phyloP scores from a whole-genome alignment of 257 asterid species.

The Solanum etuberosum region DNA sequence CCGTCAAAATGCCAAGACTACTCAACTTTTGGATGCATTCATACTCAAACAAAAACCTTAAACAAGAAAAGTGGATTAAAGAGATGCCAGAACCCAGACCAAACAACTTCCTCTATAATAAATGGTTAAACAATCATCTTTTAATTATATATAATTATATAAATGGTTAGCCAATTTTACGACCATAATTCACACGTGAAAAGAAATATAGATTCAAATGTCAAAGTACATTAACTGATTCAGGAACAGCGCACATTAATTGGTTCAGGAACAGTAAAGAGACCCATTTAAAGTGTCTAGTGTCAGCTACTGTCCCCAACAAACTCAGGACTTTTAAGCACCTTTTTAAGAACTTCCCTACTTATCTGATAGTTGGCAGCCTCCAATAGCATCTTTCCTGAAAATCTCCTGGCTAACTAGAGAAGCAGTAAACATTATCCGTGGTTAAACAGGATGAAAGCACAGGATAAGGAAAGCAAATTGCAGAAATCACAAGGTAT shows the following conservation, averaged over 20 bases:
- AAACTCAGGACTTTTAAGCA: constrained; percentile 10
- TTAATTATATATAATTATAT: neutral
- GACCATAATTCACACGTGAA: neutral
- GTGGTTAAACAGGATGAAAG: constrained; percentile 4
- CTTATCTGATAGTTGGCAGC: constrained; percentile 71
- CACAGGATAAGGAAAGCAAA: constrained; percentile 3
- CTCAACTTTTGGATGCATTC: neutral
- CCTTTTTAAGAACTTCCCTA: constrained; percentile 64
- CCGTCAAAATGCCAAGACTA: neutral
- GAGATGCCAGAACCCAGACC: neutral
- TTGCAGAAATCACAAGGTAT: neutral
- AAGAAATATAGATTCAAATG: neutral
- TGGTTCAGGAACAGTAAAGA: neutral
- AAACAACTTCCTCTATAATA: neutral
- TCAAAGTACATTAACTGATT: neutral
- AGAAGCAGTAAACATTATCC: constrained; percentile 7
- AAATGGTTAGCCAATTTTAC: neutral
- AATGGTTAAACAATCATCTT: neutral
- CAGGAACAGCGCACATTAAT: neutral
- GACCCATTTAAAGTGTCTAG: neutral
- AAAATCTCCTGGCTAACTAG: constrained; percentile 69
- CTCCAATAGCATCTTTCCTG: constrained; percentile 68
- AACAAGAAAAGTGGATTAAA: neutral
- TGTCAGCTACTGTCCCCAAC: neutral
- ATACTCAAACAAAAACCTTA: neutral